These are phyloP conservation scores for Cornus florida DNA, from an alignment of 148 eudicot species.

Conservation along the genomic window DNA sequence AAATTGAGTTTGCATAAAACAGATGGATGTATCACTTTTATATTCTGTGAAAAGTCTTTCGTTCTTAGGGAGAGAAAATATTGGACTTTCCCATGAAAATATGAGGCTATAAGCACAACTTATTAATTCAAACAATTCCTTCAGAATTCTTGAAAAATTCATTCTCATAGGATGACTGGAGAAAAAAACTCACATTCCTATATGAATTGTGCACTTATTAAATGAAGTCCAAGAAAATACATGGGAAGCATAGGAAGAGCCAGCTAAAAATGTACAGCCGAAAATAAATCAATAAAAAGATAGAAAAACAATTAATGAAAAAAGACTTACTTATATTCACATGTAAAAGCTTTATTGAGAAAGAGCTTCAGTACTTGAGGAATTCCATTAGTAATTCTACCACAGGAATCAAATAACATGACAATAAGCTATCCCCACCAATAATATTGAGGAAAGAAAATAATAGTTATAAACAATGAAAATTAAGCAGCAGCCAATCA, in stretches of 20 bases:
- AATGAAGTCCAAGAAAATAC: conserved; percentile 10
- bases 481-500: conserved; percentile 3
- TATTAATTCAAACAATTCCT: conserved; percentile 2
- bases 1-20: background rate
- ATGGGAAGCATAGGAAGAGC: background rate
- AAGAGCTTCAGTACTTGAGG: conserved; percentile 69
- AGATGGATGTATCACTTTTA: background rate
- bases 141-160: background rate
- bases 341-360: conserved; percentile 77
- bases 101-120: background rate
- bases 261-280: background rate
- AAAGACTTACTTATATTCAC: conserved; percentile 83
- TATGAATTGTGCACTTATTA: background rate
- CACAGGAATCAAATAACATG: conserved; percentile 10
- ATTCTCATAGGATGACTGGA: background rate
- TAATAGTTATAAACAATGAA: background rate
- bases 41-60: background rate
- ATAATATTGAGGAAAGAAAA: background rate
- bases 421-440: conserved; percentile 12
- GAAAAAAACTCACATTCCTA: background rate
- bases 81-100: background rate
- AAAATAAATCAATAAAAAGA: too few relatives aligned
- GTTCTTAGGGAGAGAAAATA: background rate
- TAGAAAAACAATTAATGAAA: background rate
- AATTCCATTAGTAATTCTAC: conserved; percentile 85